These are phyloP conservation scores for Fusarium udum DNA, from an alignment of 2,329 filamentous ascomycete species.

Conservation along the genomic window DNA sequence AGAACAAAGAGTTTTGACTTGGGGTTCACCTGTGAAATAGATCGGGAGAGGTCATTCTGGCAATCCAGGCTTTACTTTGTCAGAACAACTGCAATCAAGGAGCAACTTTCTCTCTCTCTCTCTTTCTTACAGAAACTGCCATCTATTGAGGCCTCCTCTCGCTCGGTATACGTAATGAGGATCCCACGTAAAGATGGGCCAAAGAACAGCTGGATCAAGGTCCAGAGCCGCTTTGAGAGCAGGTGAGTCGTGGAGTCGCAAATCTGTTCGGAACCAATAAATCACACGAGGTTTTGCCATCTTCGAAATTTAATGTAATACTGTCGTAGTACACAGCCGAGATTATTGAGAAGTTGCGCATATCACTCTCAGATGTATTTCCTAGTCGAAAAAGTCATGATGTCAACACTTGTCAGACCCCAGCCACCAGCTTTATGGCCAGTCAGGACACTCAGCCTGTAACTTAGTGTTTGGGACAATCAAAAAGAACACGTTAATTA, in stretches of 20 bases:
- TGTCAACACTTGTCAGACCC: constrained; percentile 35
- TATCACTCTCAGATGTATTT: neutral
- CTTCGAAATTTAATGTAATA: neutral
- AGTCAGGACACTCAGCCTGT: neutral
- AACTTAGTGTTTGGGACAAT: neutral
- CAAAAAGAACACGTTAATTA: neutral
- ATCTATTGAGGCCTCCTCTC: constrained; percentile 76
- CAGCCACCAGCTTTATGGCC: constrained; percentile 23
- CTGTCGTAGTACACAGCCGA: neutral
- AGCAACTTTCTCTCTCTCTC: neutral
- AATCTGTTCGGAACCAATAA: constrained; percentile 83
- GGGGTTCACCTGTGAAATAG: constrained; percentile 73
- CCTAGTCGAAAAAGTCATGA: constrained; percentile 37
- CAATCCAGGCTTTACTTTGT: constrained; percentile 68
- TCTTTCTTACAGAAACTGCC: constrained; percentile 70
- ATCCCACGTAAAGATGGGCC: constrained; percentile 83
- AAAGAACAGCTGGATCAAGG: constrained; percentile 73
- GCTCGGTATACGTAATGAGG: constrained; percentile 81
- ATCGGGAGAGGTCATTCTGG: constrained; percentile 73
- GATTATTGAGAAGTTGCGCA: neutral
- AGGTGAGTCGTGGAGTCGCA: constrained; percentile 80
- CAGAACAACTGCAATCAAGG: neutral
- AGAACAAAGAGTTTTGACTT: constrained; percentile 78
- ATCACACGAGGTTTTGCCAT: constrained; percentile 62
- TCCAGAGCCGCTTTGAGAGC: constrained; percentile 77